phyloP scores from a whole-genome alignment of 2,329 filamentous ascomycete species.

The Monilinia polystroma region DNA sequence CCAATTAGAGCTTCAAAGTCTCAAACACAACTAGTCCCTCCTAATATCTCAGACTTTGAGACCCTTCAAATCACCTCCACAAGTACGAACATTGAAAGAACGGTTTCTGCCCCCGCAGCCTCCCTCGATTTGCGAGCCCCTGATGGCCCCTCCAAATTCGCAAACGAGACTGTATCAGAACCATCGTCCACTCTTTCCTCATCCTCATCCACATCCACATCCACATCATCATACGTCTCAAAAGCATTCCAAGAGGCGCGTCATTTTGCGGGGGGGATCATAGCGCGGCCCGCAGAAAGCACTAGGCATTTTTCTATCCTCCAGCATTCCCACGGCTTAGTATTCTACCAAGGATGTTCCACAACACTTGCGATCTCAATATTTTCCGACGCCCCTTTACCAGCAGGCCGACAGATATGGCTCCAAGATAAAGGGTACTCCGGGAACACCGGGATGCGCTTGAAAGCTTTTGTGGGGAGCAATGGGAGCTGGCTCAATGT shows the following conservation, averaged over 20 bases:
- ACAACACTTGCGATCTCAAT: slow-evolving; percentile 65
- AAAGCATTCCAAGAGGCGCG: slow-evolving; percentile 51
- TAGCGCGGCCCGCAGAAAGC: slow-evolving; percentile 62
- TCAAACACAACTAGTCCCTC: background rate
- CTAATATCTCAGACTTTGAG: background rate
- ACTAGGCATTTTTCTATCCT: slow-evolving; percentile 66
- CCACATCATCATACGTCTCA: slow-evolving; percentile 27
- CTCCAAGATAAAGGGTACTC: slow-evolving; percentile 67
- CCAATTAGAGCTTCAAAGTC: background rate
- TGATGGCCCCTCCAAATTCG: background rate
- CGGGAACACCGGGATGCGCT: slow-evolving; percentile 65
- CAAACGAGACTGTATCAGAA: background rate
- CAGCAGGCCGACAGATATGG: slow-evolving; percentile 60
- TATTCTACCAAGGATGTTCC: slow-evolving; percentile 64
- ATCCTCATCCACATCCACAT: slow-evolving; percentile 21
- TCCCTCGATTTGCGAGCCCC: background rate
- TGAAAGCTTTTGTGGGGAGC: slow-evolving; percentile 61
- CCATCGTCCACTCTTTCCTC: slow-evolving; percentile 16
- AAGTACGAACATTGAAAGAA: background rate
- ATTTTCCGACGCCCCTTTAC: slow-evolving; percentile 58
- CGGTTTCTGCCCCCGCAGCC: background rate
- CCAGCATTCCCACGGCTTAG: slow-evolving; percentile 61
- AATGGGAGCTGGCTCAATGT: slow-evolving; percentile 65
- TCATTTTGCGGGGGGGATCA: slow-evolving; percentile 64
- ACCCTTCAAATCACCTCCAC: background rate